Evolutionary conservation across 148 eudicot genomes (phyloP), one percentile per base, ranked within the genome.

Genomic region (Amaranthus cruentus): DNA sequence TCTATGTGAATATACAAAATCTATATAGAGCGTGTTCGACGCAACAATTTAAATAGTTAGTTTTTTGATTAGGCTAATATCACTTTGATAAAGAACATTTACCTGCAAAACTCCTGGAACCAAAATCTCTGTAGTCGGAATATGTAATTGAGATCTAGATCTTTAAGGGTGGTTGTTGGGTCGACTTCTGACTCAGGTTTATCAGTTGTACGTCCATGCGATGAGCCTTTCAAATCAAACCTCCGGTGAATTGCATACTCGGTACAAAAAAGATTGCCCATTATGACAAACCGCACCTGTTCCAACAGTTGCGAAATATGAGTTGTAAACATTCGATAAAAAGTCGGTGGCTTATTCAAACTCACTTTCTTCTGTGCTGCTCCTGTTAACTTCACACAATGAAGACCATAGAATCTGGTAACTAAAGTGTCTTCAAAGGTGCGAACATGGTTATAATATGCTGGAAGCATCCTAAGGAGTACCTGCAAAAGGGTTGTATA

Each of bases 61-160:
- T 28, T 28, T 28, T 28, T 28, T 28, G 18, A 62, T 6, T 7
- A 67, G 49, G 7, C 10, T 47, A 6, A 50, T 47, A 12, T 58
- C 1, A 15, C 21, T 6, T 47, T 46, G 14, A 51, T 47, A 64
- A 55, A 54, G 28, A 47, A 44, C n/a, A 54, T n/a, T 66, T 52
- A 92, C 97, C 96, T 86, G 89, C 89, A 87, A 65, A 92, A 89
- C 72, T 92, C 96, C 83, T 90, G 91, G 81, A 84, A 92, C 93
- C 90, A 86, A 81, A 79, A 76, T 59, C 87, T 86, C 69, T 90
- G 90, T 76, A 92, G 77, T 62, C 93, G 86, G 72, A 92, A 92
- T 62, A 90, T 82, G 43, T 85, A 90, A 67, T 87, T 90, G 51
- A 92, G 85, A 74, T 92, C 98, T 71, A 92, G 87, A 82, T 92